phyloP scores from a whole-genome alignment of 352 stramenopile species.

The Globisporangium iwayamae region DNA sequence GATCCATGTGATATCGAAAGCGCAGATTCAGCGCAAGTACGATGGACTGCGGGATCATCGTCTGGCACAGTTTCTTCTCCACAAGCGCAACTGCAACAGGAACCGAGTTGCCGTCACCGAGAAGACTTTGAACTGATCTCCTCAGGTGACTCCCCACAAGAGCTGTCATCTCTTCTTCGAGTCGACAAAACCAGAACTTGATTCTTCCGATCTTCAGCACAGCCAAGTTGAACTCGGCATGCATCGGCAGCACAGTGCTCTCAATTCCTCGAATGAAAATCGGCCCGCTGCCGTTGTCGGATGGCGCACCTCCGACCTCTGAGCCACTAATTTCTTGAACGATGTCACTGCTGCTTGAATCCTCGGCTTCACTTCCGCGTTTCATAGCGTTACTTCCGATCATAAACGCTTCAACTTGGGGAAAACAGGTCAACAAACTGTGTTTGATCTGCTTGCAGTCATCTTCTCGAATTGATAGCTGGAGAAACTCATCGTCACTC shows the following conservation, averaged over 20 bases:
- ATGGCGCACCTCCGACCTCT: background rate
- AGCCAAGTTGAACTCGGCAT: conserved; percentile 22
- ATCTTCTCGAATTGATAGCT: conserved; percentile 36
- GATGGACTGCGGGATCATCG: conserved; percentile 13
- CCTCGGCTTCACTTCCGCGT: background rate
- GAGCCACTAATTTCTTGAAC: background rate
- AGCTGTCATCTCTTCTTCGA: conserved; percentile 57
- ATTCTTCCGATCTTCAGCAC: conserved; percentile 68
- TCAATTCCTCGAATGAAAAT: conserved; percentile 13
- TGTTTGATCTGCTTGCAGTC: conserved; percentile 26
- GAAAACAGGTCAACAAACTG: conserved; percentile 38
- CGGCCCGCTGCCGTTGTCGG: background rate
- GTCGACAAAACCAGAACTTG: conserved; percentile 59
- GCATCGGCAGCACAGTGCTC: background rate
- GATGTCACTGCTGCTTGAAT: too few relatives aligned
- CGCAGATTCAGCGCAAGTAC: conserved; percentile 10
- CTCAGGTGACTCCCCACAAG: conserved; percentile 40
- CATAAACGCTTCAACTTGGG: conserved; percentile 31
- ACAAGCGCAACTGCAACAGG: background rate
- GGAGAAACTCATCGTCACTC: conserved; percentile 35
- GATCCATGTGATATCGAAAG: conserved; percentile 16
- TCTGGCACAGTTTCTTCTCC: conserved; percentile 5
- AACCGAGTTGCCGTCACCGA: conserved; percentile 5
- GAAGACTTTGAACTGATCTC: conserved; percentile 21
- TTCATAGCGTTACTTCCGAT: conserved; percentile 9